A percentile compares a stretch with the other conserved stretches of the same genome.
These are phyloP conservation scores for Microbotryum lychnidis-dioicae DNA, from an alignment of 1,284 basidiomycete genomes.

Conservation along the genomic window DNA sequence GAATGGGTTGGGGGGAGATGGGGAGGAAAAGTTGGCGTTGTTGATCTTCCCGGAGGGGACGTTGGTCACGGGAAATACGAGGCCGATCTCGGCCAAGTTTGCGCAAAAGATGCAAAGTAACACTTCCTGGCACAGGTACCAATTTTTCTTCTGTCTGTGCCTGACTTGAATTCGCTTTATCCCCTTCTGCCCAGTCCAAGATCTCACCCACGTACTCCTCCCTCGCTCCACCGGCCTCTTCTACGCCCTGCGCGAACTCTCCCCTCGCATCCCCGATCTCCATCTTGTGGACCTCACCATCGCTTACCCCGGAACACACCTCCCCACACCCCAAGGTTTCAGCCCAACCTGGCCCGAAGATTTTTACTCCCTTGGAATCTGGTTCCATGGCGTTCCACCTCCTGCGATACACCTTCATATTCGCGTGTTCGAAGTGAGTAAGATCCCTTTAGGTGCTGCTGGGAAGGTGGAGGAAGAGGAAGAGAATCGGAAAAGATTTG, in stretches of 20 bases:
- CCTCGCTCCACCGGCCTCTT: constrained; percentile 86
- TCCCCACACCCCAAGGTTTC: background rate
- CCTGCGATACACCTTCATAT: constrained; percentile 82
- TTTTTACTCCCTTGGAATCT: constrained; percentile 84
- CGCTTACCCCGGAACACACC: constrained; percentile 27
- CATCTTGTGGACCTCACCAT: constrained; percentile 47
- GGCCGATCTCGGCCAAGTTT: constrained; percentile 68
- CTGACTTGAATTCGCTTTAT: no score
- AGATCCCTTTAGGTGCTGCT: constrained; percentile 20
- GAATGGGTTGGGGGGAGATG: background rate
- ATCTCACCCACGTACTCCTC: constrained; percentile 68
- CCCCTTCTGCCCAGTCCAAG: constrained; percentile 36
- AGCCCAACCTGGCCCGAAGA: constrained; percentile 57
- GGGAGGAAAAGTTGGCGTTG: constrained; percentile 14
- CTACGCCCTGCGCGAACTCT: constrained; percentile 69
- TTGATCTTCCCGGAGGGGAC: constrained; percentile 73
- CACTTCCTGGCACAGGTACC: constrained; percentile 35
- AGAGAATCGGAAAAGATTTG: constrained; percentile 63
- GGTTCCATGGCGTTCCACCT: constrained; percentile 60
- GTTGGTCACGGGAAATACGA: constrained; percentile 70
- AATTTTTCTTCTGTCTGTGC: no score
- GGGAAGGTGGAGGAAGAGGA: constrained; percentile 50
- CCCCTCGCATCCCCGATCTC: constrained; percentile 65
- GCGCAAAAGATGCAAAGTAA: constrained; percentile 71
- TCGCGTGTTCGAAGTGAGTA: constrained; percentile 58